These are phyloP conservation scores for Penicillium sp. DNA, from an alignment of 2,329 filamentous ascomycete genomes.

Conservation along the genomic window DNA sequence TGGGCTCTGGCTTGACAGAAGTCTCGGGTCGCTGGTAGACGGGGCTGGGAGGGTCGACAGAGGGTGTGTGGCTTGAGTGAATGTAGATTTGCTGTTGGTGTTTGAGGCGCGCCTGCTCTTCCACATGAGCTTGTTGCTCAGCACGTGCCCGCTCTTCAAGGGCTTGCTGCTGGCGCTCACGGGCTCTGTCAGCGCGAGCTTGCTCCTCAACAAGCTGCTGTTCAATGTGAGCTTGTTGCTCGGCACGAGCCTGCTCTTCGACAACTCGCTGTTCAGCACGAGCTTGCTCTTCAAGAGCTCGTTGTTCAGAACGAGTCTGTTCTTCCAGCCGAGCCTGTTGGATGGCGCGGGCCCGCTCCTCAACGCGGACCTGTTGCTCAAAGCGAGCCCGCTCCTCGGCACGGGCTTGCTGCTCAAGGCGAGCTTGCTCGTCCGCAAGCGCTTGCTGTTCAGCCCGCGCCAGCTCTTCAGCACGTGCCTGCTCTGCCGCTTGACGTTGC, in stretches of 20 bases:
- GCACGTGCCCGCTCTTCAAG: background rate
- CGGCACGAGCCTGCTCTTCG: background rate
- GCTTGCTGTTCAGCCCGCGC: background rate
- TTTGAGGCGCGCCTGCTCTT: background rate
- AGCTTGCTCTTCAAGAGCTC: background rate
- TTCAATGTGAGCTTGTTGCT: background rate
- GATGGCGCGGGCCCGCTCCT: background rate
- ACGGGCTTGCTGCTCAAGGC: background rate
- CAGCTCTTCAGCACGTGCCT: background rate
- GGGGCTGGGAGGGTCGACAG: constrained; percentile 16
- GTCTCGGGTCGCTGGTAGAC: constrained; percentile 3
- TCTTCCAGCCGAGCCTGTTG: background rate
- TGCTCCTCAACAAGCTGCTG: background rate
- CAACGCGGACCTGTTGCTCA: background rate
- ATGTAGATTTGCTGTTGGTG: background rate
- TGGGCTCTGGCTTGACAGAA: constrained; percentile 18
- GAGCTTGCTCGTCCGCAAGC: background rate
- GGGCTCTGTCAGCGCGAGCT: background rate
- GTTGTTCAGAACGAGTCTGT: background rate
- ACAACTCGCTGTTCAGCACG: background rate
- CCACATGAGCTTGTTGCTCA: background rate
- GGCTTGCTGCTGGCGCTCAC: background rate
- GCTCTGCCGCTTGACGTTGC: background rate
- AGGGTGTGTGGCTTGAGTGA: constrained; percentile 19
- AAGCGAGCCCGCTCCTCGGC: background rate